Percentiles rank a stretch among this genome's conserved stretches.
Conservation (phyloP, 129 eudicot species). For the Flaveria bidentis region DNA sequence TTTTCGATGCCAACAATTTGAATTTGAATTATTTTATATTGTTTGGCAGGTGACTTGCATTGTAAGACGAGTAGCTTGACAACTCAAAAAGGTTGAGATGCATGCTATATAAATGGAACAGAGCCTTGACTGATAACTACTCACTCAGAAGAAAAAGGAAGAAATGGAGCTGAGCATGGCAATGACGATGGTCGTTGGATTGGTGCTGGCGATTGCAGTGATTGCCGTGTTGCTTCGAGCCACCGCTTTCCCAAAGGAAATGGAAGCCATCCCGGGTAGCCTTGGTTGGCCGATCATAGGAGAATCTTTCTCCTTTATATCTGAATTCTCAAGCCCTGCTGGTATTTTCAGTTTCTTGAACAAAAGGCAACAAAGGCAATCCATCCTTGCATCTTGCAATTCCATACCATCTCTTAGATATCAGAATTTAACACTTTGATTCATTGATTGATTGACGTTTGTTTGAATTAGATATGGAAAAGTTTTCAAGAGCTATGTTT, state of each 20-base stretch:
- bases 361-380: conserved; percentile 65
- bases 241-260: conserved; percentile 49
- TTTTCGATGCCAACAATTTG: conserved; percentile 1
- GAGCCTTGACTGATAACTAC: too few species aligned
- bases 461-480: conserved; percentile 60
- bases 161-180: conserved; percentile 38
- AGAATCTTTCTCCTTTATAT: conserved; percentile 60
- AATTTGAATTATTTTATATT: background rate
- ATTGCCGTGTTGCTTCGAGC: conserved; percentile 30
- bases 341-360: conserved; percentile 74
- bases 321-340: conserved; percentile 67
- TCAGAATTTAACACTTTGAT: background rate
- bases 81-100: too few species aligned
- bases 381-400: background rate
- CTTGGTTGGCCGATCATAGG: conserved; percentile 81
- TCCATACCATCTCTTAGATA: background rate
- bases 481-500: conserved; percentile 72
- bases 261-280: conserved; percentile 70
- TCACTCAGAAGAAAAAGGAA: background rate
- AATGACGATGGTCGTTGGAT: conserved; percentile 31
- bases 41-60: too few species aligned
- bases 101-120: too few species aligned
- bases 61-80: too few species aligned
- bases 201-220: conserved; percentile 23
- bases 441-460: background rate